These are phyloP conservation scores for Arctium lappa DNA, from an alignment of 129 eudicot species.

Conservation along the genomic window DNA sequence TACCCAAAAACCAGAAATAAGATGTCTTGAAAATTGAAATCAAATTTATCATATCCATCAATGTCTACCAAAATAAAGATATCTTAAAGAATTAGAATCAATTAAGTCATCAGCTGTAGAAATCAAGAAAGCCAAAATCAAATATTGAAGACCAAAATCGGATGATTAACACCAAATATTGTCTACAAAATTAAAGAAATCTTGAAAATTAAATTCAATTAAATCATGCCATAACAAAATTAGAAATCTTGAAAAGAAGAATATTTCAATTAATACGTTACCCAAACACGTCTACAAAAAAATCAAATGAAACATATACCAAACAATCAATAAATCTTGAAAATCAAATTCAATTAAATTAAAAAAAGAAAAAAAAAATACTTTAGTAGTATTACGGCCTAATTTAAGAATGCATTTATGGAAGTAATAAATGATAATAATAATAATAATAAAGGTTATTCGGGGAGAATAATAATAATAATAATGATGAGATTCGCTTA, in stretches of 20 bases:
- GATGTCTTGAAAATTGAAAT: not conserved
- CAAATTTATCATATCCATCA: not conserved
- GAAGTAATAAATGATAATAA: too few relatives aligned
- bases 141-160: not conserved
- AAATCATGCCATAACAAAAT: not conserved
- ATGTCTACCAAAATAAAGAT: not conserved
- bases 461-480: constrained; percentile 14
- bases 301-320: too few relatives aligned
- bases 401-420: too few relatives aligned
- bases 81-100: too few relatives aligned
- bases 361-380: not conserved
- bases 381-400: not conserved
- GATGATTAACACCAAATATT: not conserved
- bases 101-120: too few relatives aligned
- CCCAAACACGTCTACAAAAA: not conserved
- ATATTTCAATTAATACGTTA: not conserved
- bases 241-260: not conserved
- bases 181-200: not conserved
- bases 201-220: not conserved
- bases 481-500: constrained; percentile 31
- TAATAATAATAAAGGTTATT: not conserved
- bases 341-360: not conserved
- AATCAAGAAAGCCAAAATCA: not conserved
- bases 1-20: not conserved
- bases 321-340: not conserved